phyloP scores from a whole-genome alignment of 1,139 yeast species.

The Hansenula sp. region DNA sequence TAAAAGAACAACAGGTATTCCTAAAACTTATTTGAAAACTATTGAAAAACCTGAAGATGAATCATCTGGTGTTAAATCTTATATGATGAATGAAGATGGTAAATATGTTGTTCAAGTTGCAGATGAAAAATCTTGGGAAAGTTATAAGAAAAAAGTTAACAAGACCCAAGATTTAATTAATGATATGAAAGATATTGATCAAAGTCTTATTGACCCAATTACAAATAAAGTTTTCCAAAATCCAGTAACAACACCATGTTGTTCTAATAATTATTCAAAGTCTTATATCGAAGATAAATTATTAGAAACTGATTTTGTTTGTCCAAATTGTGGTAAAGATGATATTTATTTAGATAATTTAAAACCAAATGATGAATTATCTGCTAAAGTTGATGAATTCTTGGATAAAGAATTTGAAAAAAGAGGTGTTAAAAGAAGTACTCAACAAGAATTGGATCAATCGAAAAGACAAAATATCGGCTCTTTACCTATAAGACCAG shows the following conservation, averaged over 20 bases:
- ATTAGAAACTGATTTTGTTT: slow-evolving; percentile 80
- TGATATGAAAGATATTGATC: slow-evolving; percentile 43
- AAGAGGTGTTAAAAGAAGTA: slow-evolving; percentile 20
- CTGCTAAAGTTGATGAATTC: slow-evolving; percentile 49
- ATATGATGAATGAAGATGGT: slow-evolving; percentile 91
- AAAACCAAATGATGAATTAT: slow-evolving; percentile 55
- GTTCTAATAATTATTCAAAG: slow-evolving; percentile 57
- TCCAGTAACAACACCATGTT: slow-evolving; percentile 89
- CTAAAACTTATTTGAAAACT: slow-evolving; percentile 84
- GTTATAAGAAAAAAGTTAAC: slow-evolving; percentile 66
- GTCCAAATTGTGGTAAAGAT: slow-evolving; percentile 79
- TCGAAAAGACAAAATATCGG: slow-evolving; percentile 15
- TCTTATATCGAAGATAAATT: slow-evolving; percentile 66
- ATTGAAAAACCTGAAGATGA: slow-evolving; percentile 59
- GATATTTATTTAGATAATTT: slow-evolving; percentile 77
- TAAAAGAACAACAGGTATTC: slow-evolving; percentile 95
- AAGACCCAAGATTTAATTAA: slow-evolving; percentile 42
- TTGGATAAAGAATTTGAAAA: slow-evolving; percentile 30
- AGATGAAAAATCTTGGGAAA: slow-evolving; percentile 89
- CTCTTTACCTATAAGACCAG: slow-evolving; percentile 2
- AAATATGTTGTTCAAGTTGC: slow-evolving; percentile 94
- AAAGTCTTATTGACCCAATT: slow-evolving; percentile 58
- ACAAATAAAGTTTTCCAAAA: slow-evolving; percentile 56
- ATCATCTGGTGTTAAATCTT: slow-evolving; percentile 67
- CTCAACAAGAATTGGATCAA: slow-evolving; percentile 9